Conservation (phyloP, 345 rosid genomes). For the Angophora floribunda region DNA sequence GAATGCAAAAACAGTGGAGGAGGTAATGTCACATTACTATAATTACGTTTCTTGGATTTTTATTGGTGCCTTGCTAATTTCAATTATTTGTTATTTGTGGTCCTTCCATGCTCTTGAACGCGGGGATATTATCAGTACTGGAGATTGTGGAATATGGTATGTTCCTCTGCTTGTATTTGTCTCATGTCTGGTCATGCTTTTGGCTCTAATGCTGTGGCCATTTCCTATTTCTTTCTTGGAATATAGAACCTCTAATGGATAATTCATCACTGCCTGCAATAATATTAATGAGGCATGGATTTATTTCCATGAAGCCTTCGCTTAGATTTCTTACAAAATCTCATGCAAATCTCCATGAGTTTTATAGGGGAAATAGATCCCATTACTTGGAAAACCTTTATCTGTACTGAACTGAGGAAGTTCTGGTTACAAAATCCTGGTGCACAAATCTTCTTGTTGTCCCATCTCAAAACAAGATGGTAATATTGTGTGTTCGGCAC, state of each 20-base stretch:
- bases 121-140: conserved; percentile 55
- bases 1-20: conserved; percentile 96
- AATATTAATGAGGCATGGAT: background rate
- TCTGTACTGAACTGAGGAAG: background rate
- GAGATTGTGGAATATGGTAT: conserved; percentile 99
- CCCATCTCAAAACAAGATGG: background rate
- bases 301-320: background rate
- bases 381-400: background rate
- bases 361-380: background rate
- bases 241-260: background rate
- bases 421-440: background rate
- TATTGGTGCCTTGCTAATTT: background rate
- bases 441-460: background rate
- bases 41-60: background rate
- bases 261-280: background rate
- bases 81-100: background rate
- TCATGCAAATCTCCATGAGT: background rate
- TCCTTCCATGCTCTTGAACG: background rate
- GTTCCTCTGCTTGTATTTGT: conserved; percentile 15
- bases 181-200: background rate
- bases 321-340: background rate
- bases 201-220: background rate
- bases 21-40: conserved; percentile 28
- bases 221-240: background rate
- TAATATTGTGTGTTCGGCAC: background rate